Conservation (phyloP, 2,329 filamentous ascomycete species). For the Myriosclerotinia curreyana region DNA sequence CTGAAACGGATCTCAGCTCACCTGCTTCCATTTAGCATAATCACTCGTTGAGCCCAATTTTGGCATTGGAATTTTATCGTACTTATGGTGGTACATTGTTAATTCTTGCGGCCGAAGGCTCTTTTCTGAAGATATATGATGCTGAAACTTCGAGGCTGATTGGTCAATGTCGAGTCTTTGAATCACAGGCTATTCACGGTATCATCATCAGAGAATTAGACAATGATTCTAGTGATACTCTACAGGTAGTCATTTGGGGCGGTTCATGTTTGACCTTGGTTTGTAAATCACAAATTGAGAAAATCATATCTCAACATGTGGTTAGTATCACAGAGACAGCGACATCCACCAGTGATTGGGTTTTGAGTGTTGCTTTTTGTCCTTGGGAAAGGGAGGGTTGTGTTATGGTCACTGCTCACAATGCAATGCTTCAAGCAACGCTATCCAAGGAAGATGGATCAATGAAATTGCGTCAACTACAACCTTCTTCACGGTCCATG, state of each 20-base stretch:
- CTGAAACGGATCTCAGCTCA: slow-evolving; percentile 7
- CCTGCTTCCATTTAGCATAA: slow-evolving; percentile 33
- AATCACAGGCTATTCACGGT: slow-evolving; percentile 70
- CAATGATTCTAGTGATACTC: slow-evolving; percentile 18
- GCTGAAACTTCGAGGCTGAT: slow-evolving; percentile 40
- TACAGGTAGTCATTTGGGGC: slow-evolving; percentile 65
- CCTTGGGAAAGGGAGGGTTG: slow-evolving; percentile 45
- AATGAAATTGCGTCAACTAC: slow-evolving; percentile 48
- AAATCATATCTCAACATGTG: slow-evolving; percentile 23
- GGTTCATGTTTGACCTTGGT: slow-evolving; percentile 50
- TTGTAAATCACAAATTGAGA: slow-evolving; percentile 33
- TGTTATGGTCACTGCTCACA: slow-evolving; percentile 79
- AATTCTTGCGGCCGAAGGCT: slow-evolving; percentile 60
- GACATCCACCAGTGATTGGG: slow-evolving; percentile 66
- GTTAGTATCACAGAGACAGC: slow-evolving; percentile 39
- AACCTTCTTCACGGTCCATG: slow-evolving; percentile 73
- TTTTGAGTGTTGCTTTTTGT: slow-evolving; percentile 63
- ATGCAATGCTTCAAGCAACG: slow-evolving; percentile 63
- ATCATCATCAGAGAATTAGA: slow-evolving; percentile 48
- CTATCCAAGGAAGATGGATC: slow-evolving; percentile 32
- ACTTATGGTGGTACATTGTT: slow-evolving; percentile 40
- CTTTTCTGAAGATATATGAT: slow-evolving; percentile 53
- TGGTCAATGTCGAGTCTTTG: slow-evolving; percentile 54
- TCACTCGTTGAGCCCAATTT: slow-evolving; percentile 49
- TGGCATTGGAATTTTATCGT: slow-evolving; percentile 54